Percentiles rank a stretch among this genome's conserved stretches.
These are phyloP conservation scores for Dissoconium aciculare DNA, from an alignment of 2,329 filamentous ascomycete species.

Conservation along the genomic window DNA sequence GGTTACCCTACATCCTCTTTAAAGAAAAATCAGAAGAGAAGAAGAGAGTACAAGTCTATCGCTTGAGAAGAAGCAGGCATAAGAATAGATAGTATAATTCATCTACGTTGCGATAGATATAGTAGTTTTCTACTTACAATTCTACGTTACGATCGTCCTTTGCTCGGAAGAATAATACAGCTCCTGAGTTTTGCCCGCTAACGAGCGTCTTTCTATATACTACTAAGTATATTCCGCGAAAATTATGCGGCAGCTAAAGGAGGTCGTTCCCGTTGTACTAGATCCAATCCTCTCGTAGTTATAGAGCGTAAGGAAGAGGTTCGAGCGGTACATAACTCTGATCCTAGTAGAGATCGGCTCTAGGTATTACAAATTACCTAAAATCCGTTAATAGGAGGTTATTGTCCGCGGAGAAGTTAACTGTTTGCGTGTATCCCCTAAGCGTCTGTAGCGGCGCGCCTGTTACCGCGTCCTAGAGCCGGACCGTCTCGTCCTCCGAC, in stretches of 20 bases:
- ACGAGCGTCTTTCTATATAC: constrained; percentile 1
- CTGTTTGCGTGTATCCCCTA: not conserved
- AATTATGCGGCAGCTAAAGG: constrained; percentile 1
- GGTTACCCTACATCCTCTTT: not conserved
- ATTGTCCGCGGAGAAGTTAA: not conserved
- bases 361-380: not conserved
- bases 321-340: not conserved
- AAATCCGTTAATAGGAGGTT: not conserved
- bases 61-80: not conserved
- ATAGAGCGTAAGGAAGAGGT: not conserved
- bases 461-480: constrained; percentile 2
- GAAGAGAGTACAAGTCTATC: not conserved
- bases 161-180: not conserved
- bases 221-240: constrained; percentile 1
- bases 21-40: constrained; percentile 1
- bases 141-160: not conserved
- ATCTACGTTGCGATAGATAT: not conserved
- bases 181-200: not conserved
- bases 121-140: not conserved
- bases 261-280: not conserved
- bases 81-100: not conserved
- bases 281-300: not conserved
- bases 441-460: not conserved
- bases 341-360: not conserved
- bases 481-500: constrained; percentile 7